Evolutionary conservation across 1,284 basidiomycete genomes (phyloP), one percentile per base, ranked within the genome.

Genomic region (Mycena sp.): DNA sequence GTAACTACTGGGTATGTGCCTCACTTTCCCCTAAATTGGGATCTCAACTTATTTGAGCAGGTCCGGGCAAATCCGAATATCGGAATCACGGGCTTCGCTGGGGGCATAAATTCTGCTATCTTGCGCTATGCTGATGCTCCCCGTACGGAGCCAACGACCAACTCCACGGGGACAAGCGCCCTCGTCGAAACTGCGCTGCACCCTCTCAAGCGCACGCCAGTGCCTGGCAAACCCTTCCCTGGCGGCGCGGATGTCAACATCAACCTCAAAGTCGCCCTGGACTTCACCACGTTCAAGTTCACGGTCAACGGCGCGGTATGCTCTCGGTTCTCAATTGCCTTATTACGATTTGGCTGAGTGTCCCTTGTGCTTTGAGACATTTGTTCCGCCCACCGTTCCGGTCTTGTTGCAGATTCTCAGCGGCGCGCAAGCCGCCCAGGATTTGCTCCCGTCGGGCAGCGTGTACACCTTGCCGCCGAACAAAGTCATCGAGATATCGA

Each of bases 401-500:
- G 73, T 76, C 1, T 68, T 81, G 0, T 46, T 80, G 32, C 83
- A 86, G 63, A 81, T 85, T 38, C 63, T 85, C 14, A 83, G 78
- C 41, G 84, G 85, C 3, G 71, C 74, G 19, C 63, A 68, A 26
- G 45, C 67, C 4, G 72, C 80, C 0, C 68, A 76, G 25, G 73
- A 77, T 4, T 67, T 84, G 1, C 67, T 83, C 6, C 82, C 81
- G 0, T 52, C 69, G 4, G 80, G 78, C 4, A 74, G 71, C 4
- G 73, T 82, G 7, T 79, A 77, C 56, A 63, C 70, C 19, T 63
- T 63, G 3, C 43, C 49, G 23, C 60, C 59, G 10, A 64, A 64
- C 48, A 56, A 65, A 26, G 54, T 58, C 32, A 37, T 65, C 28
- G 59, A 65, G 43, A 38, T 65, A 7, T 46, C 35, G 14, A 58